phyloP scores from a whole-genome alignment of 257 asterid species.

The Capsicum chinense region DNA sequence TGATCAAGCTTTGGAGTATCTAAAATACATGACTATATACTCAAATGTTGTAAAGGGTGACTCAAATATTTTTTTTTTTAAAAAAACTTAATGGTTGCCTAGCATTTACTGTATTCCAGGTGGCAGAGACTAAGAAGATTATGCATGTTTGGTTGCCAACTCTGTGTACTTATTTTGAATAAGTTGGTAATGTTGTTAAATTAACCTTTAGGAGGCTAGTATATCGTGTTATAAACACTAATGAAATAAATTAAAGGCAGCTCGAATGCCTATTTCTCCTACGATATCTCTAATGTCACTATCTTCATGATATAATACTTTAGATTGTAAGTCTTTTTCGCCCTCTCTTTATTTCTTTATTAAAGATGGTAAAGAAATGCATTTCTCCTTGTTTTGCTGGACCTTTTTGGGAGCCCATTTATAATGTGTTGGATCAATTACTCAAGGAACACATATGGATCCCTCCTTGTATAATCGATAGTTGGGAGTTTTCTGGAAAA shows the following conservation, averaged over 20 bases:
- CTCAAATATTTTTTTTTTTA: not conserved
- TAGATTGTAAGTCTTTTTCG: not conserved
- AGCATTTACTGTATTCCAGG: not conserved
- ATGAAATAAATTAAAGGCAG: not conserved
- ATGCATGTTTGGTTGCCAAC: not conserved
- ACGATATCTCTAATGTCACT: not conserved
- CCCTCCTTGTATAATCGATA: not conserved
- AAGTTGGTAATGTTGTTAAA: conserved; percentile 15
- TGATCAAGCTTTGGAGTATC: not conserved
- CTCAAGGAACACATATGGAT: not conserved
- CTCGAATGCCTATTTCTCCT: not conserved
- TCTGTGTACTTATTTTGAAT: conserved; percentile 1
- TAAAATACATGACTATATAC: not conserved
- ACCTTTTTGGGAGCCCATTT: not conserved
- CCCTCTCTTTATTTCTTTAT: not conserved
- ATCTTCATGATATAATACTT: not conserved
- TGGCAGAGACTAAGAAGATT: not conserved
- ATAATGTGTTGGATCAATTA: conserved; percentile 15
- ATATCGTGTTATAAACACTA: not conserved
- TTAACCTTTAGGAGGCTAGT: not conserved
- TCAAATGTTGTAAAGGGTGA: not conserved
- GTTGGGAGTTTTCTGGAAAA: not conserved
- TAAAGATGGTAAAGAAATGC: conserved; percentile 1
- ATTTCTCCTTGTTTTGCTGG: not conserved
- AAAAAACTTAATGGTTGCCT: not conserved